phyloP scores from a whole-genome alignment of 768 basidiomycete genomes.

The Collybia nuda region DNA sequence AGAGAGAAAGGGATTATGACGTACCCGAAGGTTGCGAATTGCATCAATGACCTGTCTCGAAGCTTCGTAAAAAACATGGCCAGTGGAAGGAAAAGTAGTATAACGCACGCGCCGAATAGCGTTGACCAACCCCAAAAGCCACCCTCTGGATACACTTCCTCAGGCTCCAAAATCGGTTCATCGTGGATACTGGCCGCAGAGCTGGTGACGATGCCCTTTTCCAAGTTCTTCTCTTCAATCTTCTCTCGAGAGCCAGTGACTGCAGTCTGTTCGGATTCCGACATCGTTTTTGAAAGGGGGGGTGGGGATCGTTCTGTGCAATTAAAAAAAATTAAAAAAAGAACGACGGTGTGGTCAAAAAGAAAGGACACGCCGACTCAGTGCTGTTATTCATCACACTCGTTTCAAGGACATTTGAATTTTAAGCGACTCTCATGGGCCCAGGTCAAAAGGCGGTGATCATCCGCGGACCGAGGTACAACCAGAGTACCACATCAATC shows the following conservation, averaged over 20 bases:
- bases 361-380: no score
- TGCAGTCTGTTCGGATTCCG: background rate
- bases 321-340: no score
- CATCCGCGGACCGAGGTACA: background rate
- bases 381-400: no score
- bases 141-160: background rate
- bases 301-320: background rate
- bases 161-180: no score
- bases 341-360: no score
- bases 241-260: background rate
- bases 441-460: background rate
- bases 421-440: background rate
- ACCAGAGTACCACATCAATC: background rate
- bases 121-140: background rate
- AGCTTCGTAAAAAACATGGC: background rate
- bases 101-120: background rate
- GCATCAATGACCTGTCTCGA: conserved; percentile 9
- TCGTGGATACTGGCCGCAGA: no score
- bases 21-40: conserved; percentile 17
- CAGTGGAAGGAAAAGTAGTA: background rate
- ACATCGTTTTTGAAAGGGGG: background rate
- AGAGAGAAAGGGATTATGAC: background rate
- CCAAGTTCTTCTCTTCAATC: background rate
- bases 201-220: no score
- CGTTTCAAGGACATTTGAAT: no score